These are phyloP conservation scores for Russula dissimulans DNA, from an alignment of 768 basidiomycete species.

Conservation along the genomic window DNA sequence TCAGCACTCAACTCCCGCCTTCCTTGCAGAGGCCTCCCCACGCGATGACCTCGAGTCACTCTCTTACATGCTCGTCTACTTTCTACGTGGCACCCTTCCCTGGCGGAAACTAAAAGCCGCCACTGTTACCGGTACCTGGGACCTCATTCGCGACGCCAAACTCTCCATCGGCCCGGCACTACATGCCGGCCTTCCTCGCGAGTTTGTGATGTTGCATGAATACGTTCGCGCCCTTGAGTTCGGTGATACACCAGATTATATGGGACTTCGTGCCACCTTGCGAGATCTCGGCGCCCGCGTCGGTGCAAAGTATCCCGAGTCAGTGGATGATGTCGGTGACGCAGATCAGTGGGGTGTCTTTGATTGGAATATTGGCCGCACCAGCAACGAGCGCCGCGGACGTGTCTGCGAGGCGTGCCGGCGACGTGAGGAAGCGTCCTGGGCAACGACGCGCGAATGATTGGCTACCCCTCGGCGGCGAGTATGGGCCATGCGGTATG, in stretches of 20 bases:
- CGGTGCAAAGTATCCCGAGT: slow-evolving; percentile 16
- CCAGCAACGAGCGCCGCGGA: slow-evolving; percentile 3
- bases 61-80: slow-evolving; percentile 78
- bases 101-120: slow-evolving; percentile 68
- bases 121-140: slow-evolving; percentile 61
- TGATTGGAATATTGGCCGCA: slow-evolving; percentile 19
- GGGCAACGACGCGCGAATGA: slow-evolving; percentile 16
- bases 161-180: slow-evolving; percentile 47
- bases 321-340: slow-evolving; percentile 3
- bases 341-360: slow-evolving; percentile 17
- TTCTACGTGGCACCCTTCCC: slow-evolving; percentile 66
- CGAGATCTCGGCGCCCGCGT: slow-evolving; percentile 31
- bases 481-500: slow-evolving; percentile 9
- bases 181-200: slow-evolving; percentile 69
- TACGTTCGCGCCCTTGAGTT: slow-evolving; percentile 80
- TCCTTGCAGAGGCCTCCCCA: slow-evolving; percentile 52
- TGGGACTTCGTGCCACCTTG: slow-evolving; percentile 69
- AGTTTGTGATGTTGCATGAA: slow-evolving; percentile 69
- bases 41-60: slow-evolving; percentile 74
- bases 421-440: slow-evolving; percentile 17
- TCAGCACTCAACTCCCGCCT: not conserved
- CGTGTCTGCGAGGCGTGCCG: slow-evolving; percentile 19
- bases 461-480: not conserved
- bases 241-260: slow-evolving; percentile 85
- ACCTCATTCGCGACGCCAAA: slow-evolving; percentile 67